A percentile compares a stretch with the other conserved stretches of the same genome.
Conservation (phyloP, 805 yeast genomes). For the Zygotorulaspora danielsina region DNA sequence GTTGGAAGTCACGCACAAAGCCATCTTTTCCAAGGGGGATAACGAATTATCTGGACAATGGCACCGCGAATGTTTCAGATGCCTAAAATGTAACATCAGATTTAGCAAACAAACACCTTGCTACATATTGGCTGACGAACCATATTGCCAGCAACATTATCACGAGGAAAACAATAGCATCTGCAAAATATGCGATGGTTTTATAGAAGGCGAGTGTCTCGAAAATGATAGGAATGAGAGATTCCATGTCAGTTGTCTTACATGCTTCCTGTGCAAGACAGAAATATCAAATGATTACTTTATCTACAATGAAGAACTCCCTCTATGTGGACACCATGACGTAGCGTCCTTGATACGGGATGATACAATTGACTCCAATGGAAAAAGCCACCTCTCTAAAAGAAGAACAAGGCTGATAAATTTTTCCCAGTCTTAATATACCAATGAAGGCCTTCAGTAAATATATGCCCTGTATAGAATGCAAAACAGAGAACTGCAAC, state of each 20-base stretch:
- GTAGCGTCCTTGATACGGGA: conserved; percentile 21
- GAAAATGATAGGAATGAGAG: conserved; percentile 68
- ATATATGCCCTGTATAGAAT: too few species aligned
- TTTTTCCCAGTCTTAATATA: conserved; percentile 13
- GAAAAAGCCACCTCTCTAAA: conserved; percentile 21
- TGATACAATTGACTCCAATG: conserved; percentile 7
- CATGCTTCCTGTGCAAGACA: conserved; percentile 56
- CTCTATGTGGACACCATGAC: conserved; percentile 33
- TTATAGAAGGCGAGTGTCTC: conserved; percentile 88
- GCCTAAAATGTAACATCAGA: conserved; percentile 55
- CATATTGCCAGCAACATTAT: conserved; percentile 75
- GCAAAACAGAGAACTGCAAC: too few species aligned
- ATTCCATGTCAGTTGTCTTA: conserved; percentile 72
- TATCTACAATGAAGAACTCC: conserved; percentile 28
- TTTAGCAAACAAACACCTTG: conserved; percentile 62
- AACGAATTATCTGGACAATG: conserved; percentile 84
- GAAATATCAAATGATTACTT: conserved; percentile 52
- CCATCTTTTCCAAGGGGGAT: conserved; percentile 76
- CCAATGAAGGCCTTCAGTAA: too few species aligned
- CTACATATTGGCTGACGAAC: conserved; percentile 73
- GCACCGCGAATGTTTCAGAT: conserved; percentile 84
- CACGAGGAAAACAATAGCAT: conserved; percentile 72
- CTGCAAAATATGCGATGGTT: conserved; percentile 64
- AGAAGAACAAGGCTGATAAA: conserved; percentile 34
- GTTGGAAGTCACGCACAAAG: conserved; percentile 50